These are phyloP conservation scores for Kazachstania taianensis DNA, from an alignment of 805 yeast species.

Conservation along the genomic window DNA sequence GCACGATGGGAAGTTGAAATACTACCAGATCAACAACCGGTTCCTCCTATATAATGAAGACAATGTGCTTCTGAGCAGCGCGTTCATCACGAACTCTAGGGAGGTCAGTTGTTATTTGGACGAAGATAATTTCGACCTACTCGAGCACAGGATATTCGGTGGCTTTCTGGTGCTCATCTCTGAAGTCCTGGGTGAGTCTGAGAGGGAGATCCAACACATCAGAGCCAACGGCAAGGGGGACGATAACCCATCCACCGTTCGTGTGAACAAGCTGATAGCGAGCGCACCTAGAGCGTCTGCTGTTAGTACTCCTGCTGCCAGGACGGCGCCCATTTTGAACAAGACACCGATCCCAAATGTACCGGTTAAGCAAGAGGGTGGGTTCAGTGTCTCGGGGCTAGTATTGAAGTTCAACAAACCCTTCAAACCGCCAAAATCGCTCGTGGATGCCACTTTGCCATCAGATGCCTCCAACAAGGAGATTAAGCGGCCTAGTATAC, in stretches of 20 bases:
- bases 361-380: too few species aligned
- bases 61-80: conserved; percentile 16
- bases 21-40: conserved; percentile 13
- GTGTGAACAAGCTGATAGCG: neutral
- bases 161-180: conserved; percentile 18
- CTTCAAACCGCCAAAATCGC: conserved; percentile 24
- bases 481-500: too few species aligned
- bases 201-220: conserved; percentile 11
- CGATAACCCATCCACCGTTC: neutral
- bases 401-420: conserved; percentile 24
- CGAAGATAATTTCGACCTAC: conserved; percentile 14
- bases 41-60: conserved; percentile 18
- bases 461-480: too few species aligned
- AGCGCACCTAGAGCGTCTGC: neutral
- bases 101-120: conserved; percentile 15
- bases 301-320: neutral
- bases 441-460: too few species aligned
- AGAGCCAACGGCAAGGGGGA: neutral
- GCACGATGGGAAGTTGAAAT: conserved; percentile 28
- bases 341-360: neutral
- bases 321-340: neutral
- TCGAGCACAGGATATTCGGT: conserved; percentile 23
- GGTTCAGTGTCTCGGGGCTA: conserved; percentile 5
- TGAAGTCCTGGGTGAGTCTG: conserved; percentile 12
- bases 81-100: conserved; percentile 17